Percentiles rank a stretch among this genome's conserved stretches.
phyloP scores from a whole-genome alignment of 257 asterid species.

The Solanum clarkiae region DNA sequence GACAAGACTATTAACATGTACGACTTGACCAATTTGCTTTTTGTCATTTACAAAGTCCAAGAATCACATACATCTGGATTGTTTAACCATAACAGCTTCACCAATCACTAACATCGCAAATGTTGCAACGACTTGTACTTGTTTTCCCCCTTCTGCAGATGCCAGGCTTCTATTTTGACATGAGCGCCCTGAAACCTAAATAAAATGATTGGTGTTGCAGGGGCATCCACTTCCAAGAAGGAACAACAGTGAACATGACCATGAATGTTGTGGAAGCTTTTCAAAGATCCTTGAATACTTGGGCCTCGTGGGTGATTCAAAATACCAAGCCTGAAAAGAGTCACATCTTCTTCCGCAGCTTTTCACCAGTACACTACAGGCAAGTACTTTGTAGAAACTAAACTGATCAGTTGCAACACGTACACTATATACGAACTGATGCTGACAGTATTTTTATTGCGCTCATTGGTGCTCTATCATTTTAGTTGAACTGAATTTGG shows the following conservation, averaged over 20 bases:
- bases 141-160: neutral
- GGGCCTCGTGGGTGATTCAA: conserved; percentile 36
- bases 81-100: neutral
- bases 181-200: neutral
- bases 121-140: neutral
- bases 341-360: conserved; percentile 59
- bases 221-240: conserved; percentile 80
- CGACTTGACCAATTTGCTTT: neutral
- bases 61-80: neutral
- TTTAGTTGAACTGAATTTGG: neutral
- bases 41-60: neutral
- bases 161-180: neutral
- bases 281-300: conserved; percentile 44
- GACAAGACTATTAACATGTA: conserved; percentile 69
- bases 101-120: neutral
- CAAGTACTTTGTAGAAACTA: neutral
- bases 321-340: conserved; percentile 28
- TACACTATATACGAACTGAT: neutral
- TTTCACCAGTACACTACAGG: conserved; percentile 85
- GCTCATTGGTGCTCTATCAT: neutral
- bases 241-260: conserved; percentile 46
- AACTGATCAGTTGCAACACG: neutral
- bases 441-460: neutral
- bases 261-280: conserved; percentile 77
- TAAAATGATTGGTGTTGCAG: conserved; percentile 14